Base-by-base conservation (phyloP, 768 basidiomycete species). In the Paxillus rubicundulus region DNA sequence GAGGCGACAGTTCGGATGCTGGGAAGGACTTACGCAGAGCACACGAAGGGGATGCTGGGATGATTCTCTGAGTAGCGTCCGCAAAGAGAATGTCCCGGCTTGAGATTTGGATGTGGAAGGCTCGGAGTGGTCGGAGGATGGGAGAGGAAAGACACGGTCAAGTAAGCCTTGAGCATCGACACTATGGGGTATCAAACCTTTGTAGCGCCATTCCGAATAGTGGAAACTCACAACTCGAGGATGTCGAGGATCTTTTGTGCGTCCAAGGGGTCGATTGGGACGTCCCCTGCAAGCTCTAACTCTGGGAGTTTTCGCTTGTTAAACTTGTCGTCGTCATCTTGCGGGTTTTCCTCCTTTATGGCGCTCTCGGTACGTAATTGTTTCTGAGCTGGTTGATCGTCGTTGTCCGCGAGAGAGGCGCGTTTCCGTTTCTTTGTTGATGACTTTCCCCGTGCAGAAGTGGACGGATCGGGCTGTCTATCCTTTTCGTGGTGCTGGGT, bases 101-200 rank as follows among this genome's bases (percentile, higher is more conserved):
- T 67, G 61, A 9, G 68, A 59, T 30, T 68, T 67, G 41, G 73
- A 74, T 9, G 77, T 72, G 16, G 74, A 69, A 1, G 79, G 72
- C n/a, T 72, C 65, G 36, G 72, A 65, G 39, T 72, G 69, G 57
- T 73, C 66, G 7, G 59, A 56, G 48, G 72, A 64, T 18, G 74
- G 72, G 20, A 84, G 72, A 34, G 84, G 81, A 63, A 87, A 86
- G 56, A 88, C 85, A 59, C 89, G 85, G 75, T 92, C 89, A 9
- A 92, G 82, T 5, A 92, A 74, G 43, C 84, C 87, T 58, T 89
- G 88, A 0, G 77, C 77, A 67, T 92, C 90, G 54, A 82, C 71
- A 59, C 87, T 88, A 63, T 18, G 40, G 43, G 55, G 6, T 34
- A 40, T 60, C 50, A 45, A 39, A 33, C 28, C 33, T 48, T 28